Percentiles rank a stretch among this genome's conserved stretches.
phyloP scores from a whole-genome alignment of 768 basidiomycete species.

The Pholiota molesta region DNA sequence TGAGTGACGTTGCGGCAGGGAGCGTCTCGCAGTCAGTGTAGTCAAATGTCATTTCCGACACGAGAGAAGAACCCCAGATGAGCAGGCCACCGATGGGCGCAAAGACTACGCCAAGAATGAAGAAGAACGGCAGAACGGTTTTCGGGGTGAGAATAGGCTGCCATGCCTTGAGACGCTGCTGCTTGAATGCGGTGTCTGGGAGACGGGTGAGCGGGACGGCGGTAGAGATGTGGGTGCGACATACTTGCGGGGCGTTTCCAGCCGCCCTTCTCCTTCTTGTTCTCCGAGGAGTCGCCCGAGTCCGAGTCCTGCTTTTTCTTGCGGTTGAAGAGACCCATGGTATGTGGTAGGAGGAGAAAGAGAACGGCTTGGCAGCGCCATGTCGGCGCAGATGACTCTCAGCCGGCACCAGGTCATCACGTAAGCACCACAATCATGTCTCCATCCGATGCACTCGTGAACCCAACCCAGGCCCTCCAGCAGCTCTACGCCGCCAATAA shows the following conservation, averaged over 20 bases:
- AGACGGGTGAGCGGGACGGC: slow-evolving; percentile 17
- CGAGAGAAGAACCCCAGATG: slow-evolving; percentile 82
- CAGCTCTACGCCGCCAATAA: slow-evolving; percentile 42
- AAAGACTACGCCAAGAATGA: slow-evolving; percentile 93
- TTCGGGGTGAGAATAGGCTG: slow-evolving; percentile 99
- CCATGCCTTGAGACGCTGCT: slow-evolving; percentile 99
- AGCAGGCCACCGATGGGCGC: slow-evolving; percentile 95
- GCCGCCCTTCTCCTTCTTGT: slow-evolving; percentile 82
- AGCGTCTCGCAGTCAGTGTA: slow-evolving; percentile 90
- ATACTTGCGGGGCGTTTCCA: slow-evolving; percentile 86
- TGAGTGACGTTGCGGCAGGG: slow-evolving; percentile 42
- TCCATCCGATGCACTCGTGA: slow-evolving; percentile 40
- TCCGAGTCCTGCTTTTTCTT: slow-evolving; percentile 45
- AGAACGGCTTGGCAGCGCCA: slow-evolving; percentile 6
- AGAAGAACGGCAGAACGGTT: slow-evolving; percentile 94
- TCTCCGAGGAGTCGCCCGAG: slow-evolving; percentile 48
- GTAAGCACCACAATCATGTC: slow-evolving; percentile 50
- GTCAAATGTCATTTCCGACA: slow-evolving; percentile 93
- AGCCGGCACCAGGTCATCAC: slow-evolving; percentile 22
- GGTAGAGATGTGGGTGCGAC: slow-evolving; percentile 15
- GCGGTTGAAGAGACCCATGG: slow-evolving; percentile 64
- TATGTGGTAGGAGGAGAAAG: slow-evolving; percentile 18
- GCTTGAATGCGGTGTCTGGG: slow-evolving; percentile 97
- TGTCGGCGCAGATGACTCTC: slow-evolving; percentile 22
- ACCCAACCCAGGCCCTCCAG: slow-evolving; percentile 52